A percentile compares a stretch with the other conserved stretches of the same genome.
These are phyloP conservation scores for Magnusiomyces magnusii DNA, from an alignment of 1,139 yeast species.

Conservation along the genomic window DNA sequence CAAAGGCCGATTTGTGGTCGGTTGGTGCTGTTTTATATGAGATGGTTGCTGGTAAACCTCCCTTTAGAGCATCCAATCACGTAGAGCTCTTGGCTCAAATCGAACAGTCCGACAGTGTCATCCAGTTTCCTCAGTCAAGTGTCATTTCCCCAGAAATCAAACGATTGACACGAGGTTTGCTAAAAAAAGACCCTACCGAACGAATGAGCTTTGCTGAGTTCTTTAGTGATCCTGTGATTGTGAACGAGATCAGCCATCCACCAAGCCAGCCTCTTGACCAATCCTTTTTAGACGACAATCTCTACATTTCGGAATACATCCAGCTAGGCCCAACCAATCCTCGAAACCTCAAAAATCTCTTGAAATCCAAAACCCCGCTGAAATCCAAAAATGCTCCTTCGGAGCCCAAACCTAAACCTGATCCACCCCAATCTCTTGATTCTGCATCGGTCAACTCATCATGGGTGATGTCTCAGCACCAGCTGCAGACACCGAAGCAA, in stretches of 20 bases:
- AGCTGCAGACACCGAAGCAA: not conserved
- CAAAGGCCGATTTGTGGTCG: conserved; percentile 96
- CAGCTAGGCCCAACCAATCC: conserved; percentile 19
- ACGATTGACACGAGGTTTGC: conserved; percentile 60
- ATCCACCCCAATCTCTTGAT: not conserved
- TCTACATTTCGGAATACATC: conserved; percentile 76
- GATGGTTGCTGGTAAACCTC: conserved; percentile 93
- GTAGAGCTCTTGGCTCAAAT: conserved; percentile 80
- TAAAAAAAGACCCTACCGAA: conserved; percentile 79
- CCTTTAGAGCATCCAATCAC: conserved; percentile 88
- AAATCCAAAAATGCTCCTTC: conserved; percentile 5
- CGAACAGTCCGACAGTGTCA: conserved; percentile 69
- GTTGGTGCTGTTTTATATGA: conserved; percentile 95
- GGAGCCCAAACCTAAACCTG: not conserved
- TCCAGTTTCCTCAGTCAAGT: conserved; percentile 57
- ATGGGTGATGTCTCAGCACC: not conserved
- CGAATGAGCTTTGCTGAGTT: conserved; percentile 84
- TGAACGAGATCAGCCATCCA: conserved; percentile 41
- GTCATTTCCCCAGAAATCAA: conserved; percentile 52
- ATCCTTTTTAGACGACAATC: conserved; percentile 63
- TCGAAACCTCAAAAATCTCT: not conserved
- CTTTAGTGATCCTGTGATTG: conserved; percentile 51
- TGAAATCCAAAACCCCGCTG: not conserved
- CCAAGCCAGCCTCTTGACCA: conserved; percentile 52
- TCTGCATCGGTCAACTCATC: not conserved